Conservation (phyloP, 352 stramenopile genomes). For the Phytophthora sansomeana region DNA sequence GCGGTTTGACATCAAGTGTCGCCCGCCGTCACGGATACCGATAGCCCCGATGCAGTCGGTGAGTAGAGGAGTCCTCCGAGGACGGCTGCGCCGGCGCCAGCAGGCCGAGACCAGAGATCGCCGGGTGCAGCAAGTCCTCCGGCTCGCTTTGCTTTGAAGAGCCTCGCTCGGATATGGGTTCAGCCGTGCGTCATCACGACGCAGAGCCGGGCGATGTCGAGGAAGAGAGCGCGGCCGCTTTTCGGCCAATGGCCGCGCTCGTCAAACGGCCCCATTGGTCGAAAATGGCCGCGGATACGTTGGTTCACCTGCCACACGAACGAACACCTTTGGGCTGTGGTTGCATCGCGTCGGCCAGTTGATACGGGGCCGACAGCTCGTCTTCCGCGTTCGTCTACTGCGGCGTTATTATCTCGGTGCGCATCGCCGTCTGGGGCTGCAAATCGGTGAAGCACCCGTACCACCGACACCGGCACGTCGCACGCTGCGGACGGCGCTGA, state of each 20-base stretch:
- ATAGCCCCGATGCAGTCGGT: not conserved
- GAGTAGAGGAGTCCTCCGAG: not conserved
- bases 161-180: conserved; percentile 24
- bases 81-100: not conserved
- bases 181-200: conserved; percentile 15
- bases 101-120: not conserved
- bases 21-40: too few relatives aligned
- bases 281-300: not conserved
- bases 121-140: too few relatives aligned
- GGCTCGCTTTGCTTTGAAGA: too few relatives aligned
- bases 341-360: not conserved
- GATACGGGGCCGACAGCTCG: not conserved
- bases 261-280: too few relatives aligned
- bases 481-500: not conserved
- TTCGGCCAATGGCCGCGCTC: not conserved
- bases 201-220: conserved; percentile 17
- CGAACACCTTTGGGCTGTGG: too few relatives aligned
- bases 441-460: conserved; percentile 31
- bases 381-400: not conserved
- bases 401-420: not conserved
- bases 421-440: conserved; percentile 1
- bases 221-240: not conserved
- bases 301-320: too few relatives aligned
- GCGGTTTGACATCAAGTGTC: conserved; percentile 7
- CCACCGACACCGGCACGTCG: conserved; percentile 26